Evolutionary conservation across 1,284 basidiomycete species (phyloP).

Genomic region (Apiotrichum akiyoshidainum): DNA sequence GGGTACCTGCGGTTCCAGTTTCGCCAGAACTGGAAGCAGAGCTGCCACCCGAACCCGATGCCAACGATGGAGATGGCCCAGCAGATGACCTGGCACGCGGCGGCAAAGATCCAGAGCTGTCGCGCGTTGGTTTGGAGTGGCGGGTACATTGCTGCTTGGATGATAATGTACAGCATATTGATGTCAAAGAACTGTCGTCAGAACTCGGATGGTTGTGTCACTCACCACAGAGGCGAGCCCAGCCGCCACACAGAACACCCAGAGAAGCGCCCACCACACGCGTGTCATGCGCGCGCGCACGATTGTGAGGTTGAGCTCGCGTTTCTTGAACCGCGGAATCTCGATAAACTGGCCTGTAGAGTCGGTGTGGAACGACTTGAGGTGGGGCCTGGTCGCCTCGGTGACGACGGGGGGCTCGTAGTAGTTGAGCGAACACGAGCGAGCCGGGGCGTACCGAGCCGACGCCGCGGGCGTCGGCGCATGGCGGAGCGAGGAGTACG

Average conservation of each 20-base stretch:
- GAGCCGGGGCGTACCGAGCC: neutral
- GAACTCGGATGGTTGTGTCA: neutral
- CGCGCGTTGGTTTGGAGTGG: slow-evolving; percentile 12
- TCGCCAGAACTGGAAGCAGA: slow-evolving; percentile 71
- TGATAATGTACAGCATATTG: slow-evolving; percentile 36
- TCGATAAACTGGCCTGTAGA: slow-evolving; percentile 27
- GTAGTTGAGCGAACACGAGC: neutral
- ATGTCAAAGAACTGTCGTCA: slow-evolving; percentile 41
- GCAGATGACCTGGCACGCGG: slow-evolving; percentile 57
- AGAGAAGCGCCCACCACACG: slow-evolving; percentile 28
- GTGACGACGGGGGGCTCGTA: neutral
- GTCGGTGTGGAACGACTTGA: slow-evolving; percentile 1
- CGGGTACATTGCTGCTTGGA: slow-evolving; percentile 33
- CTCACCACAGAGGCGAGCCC: slow-evolving; percentile 31
- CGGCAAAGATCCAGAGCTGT: slow-evolving; percentile 34
- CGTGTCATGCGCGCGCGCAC: slow-evolving; percentile 25
- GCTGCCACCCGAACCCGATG: slow-evolving; percentile 75
- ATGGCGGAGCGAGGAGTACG: neutral
- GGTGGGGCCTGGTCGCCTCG: neutral
- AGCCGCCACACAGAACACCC: slow-evolving; percentile 25
- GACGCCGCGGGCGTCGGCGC: neutral
- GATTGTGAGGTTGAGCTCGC: slow-evolving; percentile 38
- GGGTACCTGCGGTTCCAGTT: slow-evolving; percentile 82
- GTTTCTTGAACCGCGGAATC: slow-evolving; percentile 45
- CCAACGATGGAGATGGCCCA: slow-evolving; percentile 69